phyloP scores from a whole-genome alignment of 108 stramenopile genomes.

The Fistulifera pelliculosa region DNA sequence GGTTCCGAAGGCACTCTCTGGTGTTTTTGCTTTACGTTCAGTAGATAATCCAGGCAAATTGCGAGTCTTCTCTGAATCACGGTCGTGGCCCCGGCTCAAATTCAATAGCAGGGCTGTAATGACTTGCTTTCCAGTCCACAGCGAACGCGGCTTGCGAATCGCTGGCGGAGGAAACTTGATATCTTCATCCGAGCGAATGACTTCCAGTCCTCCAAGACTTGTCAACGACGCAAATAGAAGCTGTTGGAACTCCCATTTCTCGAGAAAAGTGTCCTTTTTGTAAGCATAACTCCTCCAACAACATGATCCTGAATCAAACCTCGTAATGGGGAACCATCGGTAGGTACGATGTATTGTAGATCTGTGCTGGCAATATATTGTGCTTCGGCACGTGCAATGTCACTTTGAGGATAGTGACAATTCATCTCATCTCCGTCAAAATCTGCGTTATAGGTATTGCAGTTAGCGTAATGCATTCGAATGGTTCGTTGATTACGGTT shows the following conservation, averaged over 20 bases:
- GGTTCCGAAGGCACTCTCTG: constrained; percentile 80
- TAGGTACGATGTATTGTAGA: constrained; percentile 94
- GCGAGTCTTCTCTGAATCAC: constrained; percentile 29
- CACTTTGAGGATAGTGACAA: constrained; percentile 97
- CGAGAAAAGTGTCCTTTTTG: constrained; percentile 89
- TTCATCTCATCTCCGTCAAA: constrained; percentile 99
- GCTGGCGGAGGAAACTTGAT: constrained; percentile 92
- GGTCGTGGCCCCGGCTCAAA: constrained; percentile 72
- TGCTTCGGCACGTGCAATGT: constrained; percentile 93
- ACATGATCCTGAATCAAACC: constrained; percentile 99
- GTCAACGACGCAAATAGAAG: constrained; percentile 85
- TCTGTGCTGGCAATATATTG: constrained; percentile 89
- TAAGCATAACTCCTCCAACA: constrained; percentile 94
- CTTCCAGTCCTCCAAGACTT: constrained; percentile 86
- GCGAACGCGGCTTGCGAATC: constrained; percentile 80
- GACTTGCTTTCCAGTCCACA: constrained; percentile 98
- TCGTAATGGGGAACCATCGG: constrained; percentile 93
- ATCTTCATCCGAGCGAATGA: constrained; percentile 56
- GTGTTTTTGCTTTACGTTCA: constrained; percentile 91
- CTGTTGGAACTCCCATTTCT: constrained; percentile 90
- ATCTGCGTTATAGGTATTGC: constrained; percentile 99
- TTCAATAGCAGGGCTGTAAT: constrained; percentile 81
- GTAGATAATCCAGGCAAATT: constrained; percentile 70
- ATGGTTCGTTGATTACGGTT: constrained; percentile 90
- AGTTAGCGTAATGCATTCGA: constrained; percentile 93